A percentile compares a stretch with the other conserved stretches of the same genome.
These are phyloP conservation scores for Sphaerulina populicola DNA, from an alignment of 2,329 filamentous ascomycete genomes.

Conservation along the genomic window DNA sequence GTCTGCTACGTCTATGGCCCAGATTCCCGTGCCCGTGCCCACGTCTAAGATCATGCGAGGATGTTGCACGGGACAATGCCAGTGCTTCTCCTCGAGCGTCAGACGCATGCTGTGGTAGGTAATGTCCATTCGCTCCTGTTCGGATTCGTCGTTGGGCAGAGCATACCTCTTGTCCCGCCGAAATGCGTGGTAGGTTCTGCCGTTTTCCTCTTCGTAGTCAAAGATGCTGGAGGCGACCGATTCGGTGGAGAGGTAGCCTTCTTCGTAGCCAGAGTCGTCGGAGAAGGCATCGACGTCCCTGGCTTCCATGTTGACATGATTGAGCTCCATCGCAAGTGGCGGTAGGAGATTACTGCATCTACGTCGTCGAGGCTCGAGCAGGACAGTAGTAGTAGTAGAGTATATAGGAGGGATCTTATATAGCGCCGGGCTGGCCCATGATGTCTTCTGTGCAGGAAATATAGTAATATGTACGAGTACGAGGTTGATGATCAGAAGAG, in stretches of 20 bases:
- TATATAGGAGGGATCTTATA: conserved; percentile 2
- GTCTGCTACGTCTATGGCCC: conserved; percentile 21
- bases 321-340: conserved; percentile 8
- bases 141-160: conserved; percentile 26
- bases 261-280: conserved; percentile 20
- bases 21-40: conserved; percentile 40
- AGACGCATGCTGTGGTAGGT: conserved; percentile 22
- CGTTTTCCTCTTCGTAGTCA: conserved; percentile 20
- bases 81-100: conserved; percentile 23
- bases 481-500: conserved; percentile 1
- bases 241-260: conserved; percentile 24
- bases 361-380: neutral
- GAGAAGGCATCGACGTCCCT: conserved; percentile 14
- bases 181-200: conserved; percentile 21
- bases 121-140: conserved; percentile 28
- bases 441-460: conserved; percentile 2
- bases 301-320: conserved; percentile 16
- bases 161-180: conserved; percentile 27
- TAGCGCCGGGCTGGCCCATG: conserved; percentile 7
- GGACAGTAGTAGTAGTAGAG: neutral
- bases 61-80: conserved; percentile 20
- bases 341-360: neutral
- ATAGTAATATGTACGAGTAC: neutral
- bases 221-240: conserved; percentile 31
- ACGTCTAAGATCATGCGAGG: conserved; percentile 41